Base-by-base conservation (phyloP, 306 rosid species). In the Glycine latifolia region DNA sequence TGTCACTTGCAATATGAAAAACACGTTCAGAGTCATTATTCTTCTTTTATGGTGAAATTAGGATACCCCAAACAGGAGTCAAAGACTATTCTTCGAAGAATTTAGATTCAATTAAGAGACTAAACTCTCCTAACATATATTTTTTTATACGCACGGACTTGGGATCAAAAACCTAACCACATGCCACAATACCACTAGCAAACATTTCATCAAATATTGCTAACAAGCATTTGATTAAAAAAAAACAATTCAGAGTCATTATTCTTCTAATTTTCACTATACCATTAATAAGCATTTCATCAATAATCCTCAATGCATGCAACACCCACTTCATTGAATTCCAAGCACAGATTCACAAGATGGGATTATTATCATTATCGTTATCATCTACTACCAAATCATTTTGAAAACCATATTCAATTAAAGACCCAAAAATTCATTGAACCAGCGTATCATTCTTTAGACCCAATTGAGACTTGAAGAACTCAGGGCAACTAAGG, bases 281-380 rank as follows among this genome's bases (percentile, higher is more conserved):
- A 76, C 26, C 79, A 49, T 87, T 83, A 41, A 83, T 79, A 85
- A 44, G 77, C 88, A 90, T 88, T 90, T 76, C 86, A 81, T 83
- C 87, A 39, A 86, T 88, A 13, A 87, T 41, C 81, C 11, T 26
- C 15, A 62, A 75, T 52, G 85, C 31, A 26, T 2, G 31, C 91
- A 85, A 78, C 82, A 35, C 65, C 82, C 63, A 76, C 41, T 62
- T 67, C 37, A 37, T 46, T 62, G 49, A 88, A 52, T 52, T 88
- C 74, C 4, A 80, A 67, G 56, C 60, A 85, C 43, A 86, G 2
- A 66, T 73, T 80, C 0, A 82, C 55, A 31, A 78, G 73, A 67
- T 26, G 31, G 31, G 31, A 26, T 26, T 26, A 26, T 26, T 26
- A 26, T 65, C 4, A 65, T 8, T 8, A 10, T 44, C 15, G 80